Conservation (phyloP, 306 rosid genomes). For the Senna tora region DNA sequence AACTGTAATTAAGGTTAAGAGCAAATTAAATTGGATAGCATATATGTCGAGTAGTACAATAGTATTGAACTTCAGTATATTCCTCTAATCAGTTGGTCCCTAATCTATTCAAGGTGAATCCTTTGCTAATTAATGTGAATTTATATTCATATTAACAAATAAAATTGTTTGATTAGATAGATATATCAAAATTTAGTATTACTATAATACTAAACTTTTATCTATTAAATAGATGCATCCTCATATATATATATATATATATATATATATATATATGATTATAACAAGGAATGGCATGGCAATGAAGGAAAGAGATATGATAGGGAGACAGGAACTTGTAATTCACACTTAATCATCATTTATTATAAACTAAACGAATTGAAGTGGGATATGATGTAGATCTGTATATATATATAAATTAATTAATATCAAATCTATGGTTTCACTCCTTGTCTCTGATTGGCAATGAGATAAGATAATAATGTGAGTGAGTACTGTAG, state of each 20-base stretch:
- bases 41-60: no score
- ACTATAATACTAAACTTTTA: no score
- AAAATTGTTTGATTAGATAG: no score
- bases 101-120: no score
- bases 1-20: conserved; percentile 23
- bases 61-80: no score
- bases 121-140: no score
- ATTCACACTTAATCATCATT: conserved; percentile 42
- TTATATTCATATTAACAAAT: no score
- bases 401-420: no score
- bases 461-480: conserved; percentile 47
- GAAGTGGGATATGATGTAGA: conserved; percentile 82
- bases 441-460: conserved; percentile 29
- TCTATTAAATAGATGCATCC: neutral
- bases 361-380: conserved; percentile 42
- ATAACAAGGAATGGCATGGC: conserved; percentile 25
- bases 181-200: no score
- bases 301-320: conserved; percentile 36
- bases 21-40: conserved; percentile 17
- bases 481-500: conserved; percentile 33
- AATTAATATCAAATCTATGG: conserved; percentile 37
- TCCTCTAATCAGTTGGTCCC: no score
- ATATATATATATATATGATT: neutral
- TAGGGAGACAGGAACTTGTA: conserved; percentile 22
- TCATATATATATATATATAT: neutral